These are phyloP conservation scores for Ziziphus jujuba DNA, from an alignment of 306 rosid genomes.

Conservation along the genomic window DNA sequence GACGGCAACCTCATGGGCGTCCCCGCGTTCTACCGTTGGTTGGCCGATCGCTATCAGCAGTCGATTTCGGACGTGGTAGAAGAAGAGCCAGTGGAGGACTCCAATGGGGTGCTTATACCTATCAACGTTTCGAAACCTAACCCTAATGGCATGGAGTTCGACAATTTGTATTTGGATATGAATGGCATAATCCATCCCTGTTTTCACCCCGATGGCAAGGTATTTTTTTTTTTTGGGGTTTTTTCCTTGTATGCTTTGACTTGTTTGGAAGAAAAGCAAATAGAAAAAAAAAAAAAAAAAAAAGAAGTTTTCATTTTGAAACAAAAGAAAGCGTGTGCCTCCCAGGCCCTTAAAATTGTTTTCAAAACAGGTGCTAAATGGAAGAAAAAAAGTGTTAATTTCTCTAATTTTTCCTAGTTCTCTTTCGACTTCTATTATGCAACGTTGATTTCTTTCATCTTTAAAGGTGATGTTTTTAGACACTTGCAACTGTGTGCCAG, in stretches of 20 bases:
- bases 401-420: too few relatives aligned
- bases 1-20: constrained; percentile 74
- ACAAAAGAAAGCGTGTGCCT: too few relatives aligned
- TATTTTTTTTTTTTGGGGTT: constrained; percentile 2
- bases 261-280: too few relatives aligned
- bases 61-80: constrained; percentile 80
- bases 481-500: too few relatives aligned
- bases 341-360: too few relatives aligned
- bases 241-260: neutral
- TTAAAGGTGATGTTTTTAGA: too few relatives aligned
- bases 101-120: constrained; percentile 25
- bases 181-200: constrained; percentile 95
- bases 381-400: too few relatives aligned
- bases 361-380: too few relatives aligned
- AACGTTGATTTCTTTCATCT: too few relatives aligned
- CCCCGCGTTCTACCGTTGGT: constrained; percentile 98
- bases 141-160: constrained; percentile 92
- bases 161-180: constrained; percentile 90
- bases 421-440: too few relatives aligned
- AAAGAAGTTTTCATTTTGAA: too few relatives aligned
- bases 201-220: constrained; percentile 96
- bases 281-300: too few relatives aligned
- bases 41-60: constrained; percentile 89
- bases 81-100: constrained; percentile 44
- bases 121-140: constrained; percentile 76